phyloP scores from a whole-genome alignment of 805 yeast genomes.

The Candida peoriensis region DNA sequence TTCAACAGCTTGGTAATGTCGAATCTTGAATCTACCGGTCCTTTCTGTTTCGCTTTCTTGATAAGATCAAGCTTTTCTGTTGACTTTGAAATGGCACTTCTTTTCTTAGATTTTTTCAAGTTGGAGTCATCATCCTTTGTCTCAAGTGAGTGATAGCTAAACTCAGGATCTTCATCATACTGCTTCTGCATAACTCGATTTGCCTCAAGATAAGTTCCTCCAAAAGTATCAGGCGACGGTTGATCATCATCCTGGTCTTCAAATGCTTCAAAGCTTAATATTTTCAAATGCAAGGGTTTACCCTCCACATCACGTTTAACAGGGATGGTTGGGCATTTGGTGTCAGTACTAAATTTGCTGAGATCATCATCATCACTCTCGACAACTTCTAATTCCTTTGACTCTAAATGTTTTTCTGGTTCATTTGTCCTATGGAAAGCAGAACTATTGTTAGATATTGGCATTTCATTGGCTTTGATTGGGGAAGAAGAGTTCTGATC shows the following conservation, averaged over 20 bases:
- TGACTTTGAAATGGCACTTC: background rate
- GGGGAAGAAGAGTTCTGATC: slow-evolving; percentile 2
- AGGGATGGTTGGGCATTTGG: no score
- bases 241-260: slow-evolving; percentile 9
- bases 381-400: no score
- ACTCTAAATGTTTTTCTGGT: no score
- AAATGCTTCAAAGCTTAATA: slow-evolving; percentile 12
- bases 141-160: background rate
- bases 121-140: background rate
- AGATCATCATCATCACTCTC: no score
- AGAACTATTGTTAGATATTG: no score
- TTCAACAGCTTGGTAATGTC: slow-evolving; percentile 19
- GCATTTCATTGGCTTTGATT: background rate
- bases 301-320: no score
- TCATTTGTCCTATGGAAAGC: no score
- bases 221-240: background rate
- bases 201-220: slow-evolving; percentile 5
- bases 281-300: background rate
- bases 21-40: slow-evolving; percentile 1
- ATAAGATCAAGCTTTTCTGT: background rate
- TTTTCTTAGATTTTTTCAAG: background rate
- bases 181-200: slow-evolving; percentile 14
- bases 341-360: no score
- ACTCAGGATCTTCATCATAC: slow-evolving; percentile 13
- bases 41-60: background rate